These are phyloP conservation scores for Coemansia sp. DNA, from an alignment of 192 early-diverging fungal genomes.

Conservation along the genomic window DNA sequence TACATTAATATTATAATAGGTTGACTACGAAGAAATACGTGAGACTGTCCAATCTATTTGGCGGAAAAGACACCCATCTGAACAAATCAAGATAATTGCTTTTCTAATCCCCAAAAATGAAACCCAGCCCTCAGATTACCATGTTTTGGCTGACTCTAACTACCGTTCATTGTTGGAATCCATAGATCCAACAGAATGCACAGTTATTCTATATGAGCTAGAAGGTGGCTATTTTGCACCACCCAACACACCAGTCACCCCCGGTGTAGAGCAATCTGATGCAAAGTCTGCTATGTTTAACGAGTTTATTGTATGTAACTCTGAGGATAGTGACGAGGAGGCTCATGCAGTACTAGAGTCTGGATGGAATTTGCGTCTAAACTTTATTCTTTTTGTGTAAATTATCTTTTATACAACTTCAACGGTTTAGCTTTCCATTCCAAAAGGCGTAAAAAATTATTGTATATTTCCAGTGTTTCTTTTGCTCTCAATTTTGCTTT, in stretches of 20 bases:
- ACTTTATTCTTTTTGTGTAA: constrained; percentile 5
- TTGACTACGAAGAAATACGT: constrained; percentile 37
- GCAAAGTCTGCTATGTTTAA: constrained; percentile 20
- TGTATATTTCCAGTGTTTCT: too few relatives aligned
- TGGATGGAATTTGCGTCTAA: background rate
- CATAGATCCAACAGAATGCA: constrained; percentile 5
- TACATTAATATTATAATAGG: constrained; percentile 12
- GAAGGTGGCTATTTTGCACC: constrained; percentile 11
- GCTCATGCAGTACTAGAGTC: background rate
- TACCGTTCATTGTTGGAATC: constrained; percentile 16
- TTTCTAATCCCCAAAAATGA: constrained; percentile 30
- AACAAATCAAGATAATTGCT: constrained; percentile 21
- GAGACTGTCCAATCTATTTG: constrained; percentile 34
- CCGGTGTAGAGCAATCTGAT: background rate
- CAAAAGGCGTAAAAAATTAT: too few relatives aligned
- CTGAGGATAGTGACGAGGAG: background rate
- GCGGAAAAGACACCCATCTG: constrained; percentile 24
- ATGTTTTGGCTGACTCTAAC: constrained; percentile 14
- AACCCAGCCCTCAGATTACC: constrained; percentile 12
- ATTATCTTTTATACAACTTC: background rate
- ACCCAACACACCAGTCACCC: background rate
- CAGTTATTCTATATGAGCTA: constrained; percentile 34
- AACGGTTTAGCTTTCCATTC: background rate
- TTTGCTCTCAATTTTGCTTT: too few relatives aligned
- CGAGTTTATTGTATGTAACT: constrained; percentile 23